Conservation (phyloP, 2,329 filamentous ascomycete species). For the Hypoxylon sp. region DNA sequence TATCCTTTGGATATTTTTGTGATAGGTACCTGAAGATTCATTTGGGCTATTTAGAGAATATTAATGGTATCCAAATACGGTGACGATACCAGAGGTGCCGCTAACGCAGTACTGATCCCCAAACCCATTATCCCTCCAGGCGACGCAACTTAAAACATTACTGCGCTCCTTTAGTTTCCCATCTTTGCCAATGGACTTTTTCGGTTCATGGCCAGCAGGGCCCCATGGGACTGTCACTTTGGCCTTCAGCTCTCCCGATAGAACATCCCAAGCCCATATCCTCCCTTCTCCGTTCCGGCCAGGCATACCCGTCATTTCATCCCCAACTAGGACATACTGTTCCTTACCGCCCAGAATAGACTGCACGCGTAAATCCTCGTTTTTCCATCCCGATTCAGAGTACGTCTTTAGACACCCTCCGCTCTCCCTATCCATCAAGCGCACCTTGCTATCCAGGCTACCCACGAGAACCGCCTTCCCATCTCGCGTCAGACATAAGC, state of each 20-base stretch:
- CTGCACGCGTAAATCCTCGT: slow-evolving; percentile 81
- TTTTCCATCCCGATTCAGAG: slow-evolving; percentile 69
- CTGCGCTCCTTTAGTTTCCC: slow-evolving; percentile 72
- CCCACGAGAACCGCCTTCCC: slow-evolving; percentile 82
- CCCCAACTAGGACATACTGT: slow-evolving; percentile 83
- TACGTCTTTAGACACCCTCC: slow-evolving; percentile 84
- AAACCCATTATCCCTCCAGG: slow-evolving; percentile 74
- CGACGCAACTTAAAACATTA: slow-evolving; percentile 74
- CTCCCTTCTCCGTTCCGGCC: slow-evolving; percentile 67
- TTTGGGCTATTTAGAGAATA: slow-evolving; percentile 1
- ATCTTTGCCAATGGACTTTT: slow-evolving; percentile 70
- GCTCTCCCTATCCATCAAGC: slow-evolving; percentile 83
- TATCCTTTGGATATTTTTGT: slow-evolving; percentile 3
- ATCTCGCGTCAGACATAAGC: slow-evolving; percentile 78
- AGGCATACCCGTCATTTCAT: slow-evolving; percentile 70
- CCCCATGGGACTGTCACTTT: slow-evolving; percentile 73
- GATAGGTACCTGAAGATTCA: slow-evolving; percentile 13
- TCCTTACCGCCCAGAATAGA: slow-evolving; percentile 82
- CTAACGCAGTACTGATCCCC: slow-evolving; percentile 76
- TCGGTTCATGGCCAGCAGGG: slow-evolving; percentile 62
- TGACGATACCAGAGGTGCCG: slow-evolving; percentile 76
- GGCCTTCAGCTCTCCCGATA: slow-evolving; percentile 78
- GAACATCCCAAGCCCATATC: slow-evolving; percentile 86
- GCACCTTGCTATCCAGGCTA: slow-evolving; percentile 80
- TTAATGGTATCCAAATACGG: slow-evolving; percentile 68